Base-by-base conservation (phyloP, 1,139 yeast genomes). In the Yarrowia galli region DNA sequence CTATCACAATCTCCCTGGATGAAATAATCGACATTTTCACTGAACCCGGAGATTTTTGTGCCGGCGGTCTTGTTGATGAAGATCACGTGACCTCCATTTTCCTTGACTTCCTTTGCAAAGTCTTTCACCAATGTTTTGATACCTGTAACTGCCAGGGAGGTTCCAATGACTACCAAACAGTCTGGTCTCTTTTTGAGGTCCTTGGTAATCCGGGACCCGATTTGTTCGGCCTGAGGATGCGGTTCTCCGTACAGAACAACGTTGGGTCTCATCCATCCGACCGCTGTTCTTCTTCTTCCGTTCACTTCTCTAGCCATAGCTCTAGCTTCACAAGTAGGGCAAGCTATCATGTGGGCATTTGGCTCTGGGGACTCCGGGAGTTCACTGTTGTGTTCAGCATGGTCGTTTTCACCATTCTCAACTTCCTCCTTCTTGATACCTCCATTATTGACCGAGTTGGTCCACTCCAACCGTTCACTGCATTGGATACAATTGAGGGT, bases 181-280 rank as follows among this genome's bases (percentile, higher is more conserved):
- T 89, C 92, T 0, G 95, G 92, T 68, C 80, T 82, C 9, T 78
- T 74, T 69, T 78, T 79, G 68, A 88, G 74, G 76, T 89, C 96
- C 36, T 80, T 80, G 67, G 80, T 80, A 40, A 88, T 79, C 18
- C 89, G 88, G 67, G 80, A 82, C 9, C 92, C 90, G 68, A 90
- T 83, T 15, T 80, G 78, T 68, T 89, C 92, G 5, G 89, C 85
- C 70, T 86, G 85, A 0, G 95, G 93, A 74, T 90, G 96, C 74
- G 89, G 85, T 74, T 89, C 96, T 3, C 95, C 95, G 73, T 89
- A 89, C 48, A 89, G 81, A 5, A 89, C 92, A 69, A 89, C 89
- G 71, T 88, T 87, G 1, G 96, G 96, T 64, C 93, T 79, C 65
- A 90, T 79, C 40, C 85, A 78, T 1, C 96, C 96, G 20, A 88